Conservation (phyloP, 306 rosid species). For the Quercus parvula region DNA sequence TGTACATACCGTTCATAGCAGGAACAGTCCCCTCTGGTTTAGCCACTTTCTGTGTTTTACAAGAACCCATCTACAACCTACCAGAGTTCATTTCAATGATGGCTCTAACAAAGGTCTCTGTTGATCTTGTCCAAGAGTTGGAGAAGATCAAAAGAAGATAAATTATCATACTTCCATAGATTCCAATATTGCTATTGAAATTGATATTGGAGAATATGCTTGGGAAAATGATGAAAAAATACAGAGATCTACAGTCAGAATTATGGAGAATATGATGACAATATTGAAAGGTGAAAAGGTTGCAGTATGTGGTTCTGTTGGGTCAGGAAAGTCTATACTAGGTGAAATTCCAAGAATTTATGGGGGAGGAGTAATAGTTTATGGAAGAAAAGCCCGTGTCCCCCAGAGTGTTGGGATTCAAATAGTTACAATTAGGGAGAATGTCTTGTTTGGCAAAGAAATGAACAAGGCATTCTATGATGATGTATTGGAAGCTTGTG, state of each 20-base stretch:
- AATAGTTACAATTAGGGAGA: slow-evolving; percentile 79
- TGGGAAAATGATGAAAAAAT: slow-evolving; percentile 55
- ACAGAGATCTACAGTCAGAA: slow-evolving; percentile 57
- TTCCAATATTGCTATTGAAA: slow-evolving; percentile 49
- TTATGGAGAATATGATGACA: slow-evolving; percentile 41
- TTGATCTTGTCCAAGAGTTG: slow-evolving; percentile 66
- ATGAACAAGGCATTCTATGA: slow-evolving; percentile 53
- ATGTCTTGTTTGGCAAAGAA: slow-evolving; percentile 72
- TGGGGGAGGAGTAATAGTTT: slow-evolving; percentile 47
- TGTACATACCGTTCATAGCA: slow-evolving; percentile 60
- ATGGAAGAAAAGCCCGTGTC: slow-evolving; percentile 69
- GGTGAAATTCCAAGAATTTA: slow-evolving; percentile 82
- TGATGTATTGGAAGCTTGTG: slow-evolving; percentile 68
- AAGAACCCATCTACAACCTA: slow-evolving; percentile 86
- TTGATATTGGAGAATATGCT: slow-evolving; percentile 59
- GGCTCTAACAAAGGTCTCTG: slow-evolving; percentile 80
- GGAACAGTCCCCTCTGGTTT: slow-evolving; percentile 79
- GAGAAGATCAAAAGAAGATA: slow-evolving; percentile 54
- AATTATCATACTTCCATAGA: slow-evolving; percentile 20
- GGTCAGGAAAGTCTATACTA: slow-evolving; percentile 83
- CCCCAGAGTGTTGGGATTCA: slow-evolving; percentile 96
- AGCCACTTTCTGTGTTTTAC: slow-evolving; percentile 82
- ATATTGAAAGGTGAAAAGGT: slow-evolving; percentile 68
- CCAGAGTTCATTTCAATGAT: slow-evolving; percentile 96
- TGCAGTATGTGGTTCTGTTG: slow-evolving; percentile 84